Evolutionary conservation across 768 basidiomycete genomes (phyloP).

Genomic region (Leccinum subtestaceum): DNA sequence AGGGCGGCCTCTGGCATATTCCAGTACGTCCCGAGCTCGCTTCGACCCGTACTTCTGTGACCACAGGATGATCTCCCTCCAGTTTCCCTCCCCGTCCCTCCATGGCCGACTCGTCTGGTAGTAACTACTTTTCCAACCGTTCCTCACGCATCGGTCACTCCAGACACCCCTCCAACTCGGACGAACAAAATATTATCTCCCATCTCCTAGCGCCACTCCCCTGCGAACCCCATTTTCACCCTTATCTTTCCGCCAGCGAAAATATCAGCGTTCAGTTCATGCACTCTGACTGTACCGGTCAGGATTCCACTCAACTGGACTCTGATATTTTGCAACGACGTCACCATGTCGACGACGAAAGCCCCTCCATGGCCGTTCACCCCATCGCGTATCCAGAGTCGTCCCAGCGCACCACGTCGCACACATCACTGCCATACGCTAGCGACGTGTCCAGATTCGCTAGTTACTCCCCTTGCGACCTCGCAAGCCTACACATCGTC

Average conservation of each 20-base stretch:
- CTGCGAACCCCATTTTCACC: slow-evolving; percentile 11
- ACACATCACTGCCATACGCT: slow-evolving; percentile 15
- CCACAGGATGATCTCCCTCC: slow-evolving; percentile 24
- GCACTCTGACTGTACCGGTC: slow-evolving; percentile 20
- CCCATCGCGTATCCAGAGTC: slow-evolving; percentile 28
- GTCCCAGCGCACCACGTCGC: slow-evolving; percentile 31
- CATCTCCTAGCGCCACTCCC: slow-evolving; percentile 17
- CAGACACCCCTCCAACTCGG: slow-evolving; percentile 13
- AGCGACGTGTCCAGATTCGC: slow-evolving; percentile 13
- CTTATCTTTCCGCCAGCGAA: slow-evolving; percentile 18
- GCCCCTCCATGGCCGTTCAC: neutral
- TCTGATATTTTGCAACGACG: slow-evolving; percentile 25
- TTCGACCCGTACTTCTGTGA: slow-evolving; percentile 6
- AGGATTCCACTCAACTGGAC: slow-evolving; percentile 25
- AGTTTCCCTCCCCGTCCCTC: slow-evolving; percentile 6
- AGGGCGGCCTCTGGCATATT: slow-evolving; percentile 12
- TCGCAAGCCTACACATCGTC: slow-evolving; percentile 7
- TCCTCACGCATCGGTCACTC: slow-evolving; percentile 13
- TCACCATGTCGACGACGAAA: slow-evolving; percentile 8
- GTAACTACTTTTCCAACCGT: slow-evolving; percentile 14
- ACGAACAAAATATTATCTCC: slow-evolving; percentile 17
- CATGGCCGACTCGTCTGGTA: slow-evolving; percentile 22
- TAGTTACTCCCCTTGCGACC: slow-evolving; percentile 11
- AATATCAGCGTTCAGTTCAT: slow-evolving; percentile 33
- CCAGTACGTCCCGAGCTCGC: slow-evolving; percentile 19